phyloP scores from a whole-genome alignment of 805 yeast genomes.

The Priceomyces haplophilus region DNA sequence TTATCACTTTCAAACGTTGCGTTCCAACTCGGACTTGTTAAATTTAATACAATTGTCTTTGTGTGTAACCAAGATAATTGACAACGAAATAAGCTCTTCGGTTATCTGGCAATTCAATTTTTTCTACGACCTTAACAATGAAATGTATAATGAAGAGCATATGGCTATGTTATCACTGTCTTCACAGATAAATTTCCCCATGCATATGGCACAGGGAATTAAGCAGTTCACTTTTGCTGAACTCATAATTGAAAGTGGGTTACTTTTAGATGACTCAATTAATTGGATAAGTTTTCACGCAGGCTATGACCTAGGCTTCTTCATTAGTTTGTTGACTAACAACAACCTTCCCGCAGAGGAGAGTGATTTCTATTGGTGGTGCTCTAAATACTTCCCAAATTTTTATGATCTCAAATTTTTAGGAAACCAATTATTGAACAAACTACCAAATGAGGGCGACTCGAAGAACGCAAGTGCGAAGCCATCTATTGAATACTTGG shows the following conservation, averaged over 20 bases:
- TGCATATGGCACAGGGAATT: slow-evolving; percentile 75
- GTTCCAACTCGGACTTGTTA: slow-evolving; percentile 85
- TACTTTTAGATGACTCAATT: slow-evolving; percentile 65
- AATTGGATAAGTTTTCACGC: slow-evolving; percentile 91
- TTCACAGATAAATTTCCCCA: slow-evolving; percentile 72
- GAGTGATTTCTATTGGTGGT: slow-evolving; percentile 70
- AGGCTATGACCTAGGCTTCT: slow-evolving; percentile 93
- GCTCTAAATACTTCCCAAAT: slow-evolving; percentile 71
- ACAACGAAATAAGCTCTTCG: slow-evolving; percentile 57
- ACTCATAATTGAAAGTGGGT: slow-evolving; percentile 78
- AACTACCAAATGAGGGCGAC: slow-evolving; percentile 13
- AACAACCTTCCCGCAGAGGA: slow-evolving; percentile 76
- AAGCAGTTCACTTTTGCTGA: slow-evolving; percentile 80
- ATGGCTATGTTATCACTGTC: slow-evolving; percentile 74
- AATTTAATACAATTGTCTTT: slow-evolving; percentile 72
- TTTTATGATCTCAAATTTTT: slow-evolving; percentile 74
- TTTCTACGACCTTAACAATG: slow-evolving; percentile 67
- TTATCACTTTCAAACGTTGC: slow-evolving; percentile 92
- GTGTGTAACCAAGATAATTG: slow-evolving; percentile 37
- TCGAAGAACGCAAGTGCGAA: slow-evolving; percentile 24
- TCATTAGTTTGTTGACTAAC: slow-evolving; percentile 73
- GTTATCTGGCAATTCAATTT: slow-evolving; percentile 98
- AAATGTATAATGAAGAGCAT: slow-evolving; percentile 87
- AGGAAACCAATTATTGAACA: slow-evolving; percentile 35
- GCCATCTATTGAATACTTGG: slow-evolving; percentile 57